Conservation (phyloP, 1,139 yeast genomes). For the Debaryomycetaceae sp. region DNA sequence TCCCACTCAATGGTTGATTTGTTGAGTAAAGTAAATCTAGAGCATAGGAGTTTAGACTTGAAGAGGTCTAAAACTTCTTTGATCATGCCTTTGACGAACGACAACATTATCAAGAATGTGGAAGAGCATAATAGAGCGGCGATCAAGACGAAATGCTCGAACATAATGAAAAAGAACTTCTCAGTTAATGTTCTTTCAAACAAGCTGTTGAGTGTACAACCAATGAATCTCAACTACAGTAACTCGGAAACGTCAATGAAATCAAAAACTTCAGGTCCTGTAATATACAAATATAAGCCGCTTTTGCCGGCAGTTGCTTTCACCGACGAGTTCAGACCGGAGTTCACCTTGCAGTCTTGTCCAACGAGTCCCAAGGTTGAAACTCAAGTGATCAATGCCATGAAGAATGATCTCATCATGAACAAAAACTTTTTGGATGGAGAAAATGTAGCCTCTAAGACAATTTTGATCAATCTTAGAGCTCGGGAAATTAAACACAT, state of each 20-base stretch:
- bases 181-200: not conserved
- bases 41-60: conserved; percentile 15
- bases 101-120: conserved; percentile 16
- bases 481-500: conserved; percentile 57
- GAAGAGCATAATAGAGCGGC: conserved; percentile 20
- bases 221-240: not conserved
- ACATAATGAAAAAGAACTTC: conserved; percentile 22
- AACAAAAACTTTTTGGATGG: conserved; percentile 37
- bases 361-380: conserved; percentile 51
- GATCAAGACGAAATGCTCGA: conserved; percentile 24
- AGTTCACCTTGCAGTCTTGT: conserved; percentile 48
- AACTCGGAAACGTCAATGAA: not conserved
- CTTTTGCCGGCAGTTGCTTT: conserved; percentile 46
- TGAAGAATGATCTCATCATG: conserved; percentile 53
- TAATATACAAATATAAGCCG: conserved; percentile 17
- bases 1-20: conserved; percentile 41
- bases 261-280: not conserved
- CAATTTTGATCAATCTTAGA: conserved; percentile 46
- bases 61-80: conserved; percentile 27
- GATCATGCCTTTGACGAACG: conserved; percentile 20
- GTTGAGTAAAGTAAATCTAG: conserved; percentile 15
- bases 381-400: conserved; percentile 45
- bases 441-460: conserved; percentile 30
- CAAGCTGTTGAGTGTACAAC: not conserved
- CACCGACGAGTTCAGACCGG: conserved; percentile 51